A percentile compares a stretch with the other conserved stretches of the same genome.
phyloP scores from a whole-genome alignment of 176 grass and related monocot genomes.

The Triticum turgidum region DNA sequence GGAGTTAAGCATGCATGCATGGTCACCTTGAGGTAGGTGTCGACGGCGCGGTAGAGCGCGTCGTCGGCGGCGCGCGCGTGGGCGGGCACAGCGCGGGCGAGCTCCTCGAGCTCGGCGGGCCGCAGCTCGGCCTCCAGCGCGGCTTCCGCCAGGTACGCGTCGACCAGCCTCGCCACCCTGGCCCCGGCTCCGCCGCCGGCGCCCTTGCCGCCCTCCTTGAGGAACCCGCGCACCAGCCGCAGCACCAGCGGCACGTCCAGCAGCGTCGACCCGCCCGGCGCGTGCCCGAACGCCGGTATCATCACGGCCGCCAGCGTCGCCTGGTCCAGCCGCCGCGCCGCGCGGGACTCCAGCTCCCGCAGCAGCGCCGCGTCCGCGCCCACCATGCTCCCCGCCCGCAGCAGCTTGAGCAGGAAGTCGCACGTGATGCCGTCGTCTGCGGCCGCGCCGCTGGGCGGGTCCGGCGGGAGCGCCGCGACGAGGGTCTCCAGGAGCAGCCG shows the following conservation, averaged over 20 bases:
- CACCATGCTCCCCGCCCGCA: conserved; percentile 79
- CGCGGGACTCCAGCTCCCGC: conserved; percentile 75
- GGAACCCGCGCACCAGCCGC: conserved; percentile 68
- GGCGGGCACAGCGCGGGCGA: conserved; percentile 62
- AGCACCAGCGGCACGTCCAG: conserved; percentile 85
- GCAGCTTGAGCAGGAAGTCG: conserved; percentile 81
- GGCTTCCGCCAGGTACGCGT: conserved; percentile 81
- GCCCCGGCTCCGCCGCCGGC: conserved; percentile 48
- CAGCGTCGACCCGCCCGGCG: conserved; percentile 47
- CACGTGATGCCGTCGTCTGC: conserved; percentile 56
- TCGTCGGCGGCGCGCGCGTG: conserved; percentile 83
- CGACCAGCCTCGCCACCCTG: conserved; percentile 74
- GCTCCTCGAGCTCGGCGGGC: conserved; percentile 75
- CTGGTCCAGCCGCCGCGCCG: conserved; percentile 69
- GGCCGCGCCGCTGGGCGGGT: conserved; percentile 10
- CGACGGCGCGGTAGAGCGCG: conserved; percentile 87
- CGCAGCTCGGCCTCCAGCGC: conserved; percentile 74
- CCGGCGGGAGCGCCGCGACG: conserved; percentile 65
- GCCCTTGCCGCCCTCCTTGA: conserved; percentile 32
- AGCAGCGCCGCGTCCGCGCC: conserved; percentile 65
- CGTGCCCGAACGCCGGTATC: conserved; percentile 84
- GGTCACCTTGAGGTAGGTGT: conserved; percentile 94
- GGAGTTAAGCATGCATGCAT: background rate
- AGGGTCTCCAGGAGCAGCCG: conserved; percentile 86
- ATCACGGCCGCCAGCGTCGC: conserved; percentile 76